A percentile compares a stretch with the other conserved stretches of the same genome.
phyloP scores from a whole-genome alignment of 2,329 filamentous ascomycete species.

The Epichloe gansuensis region DNA sequence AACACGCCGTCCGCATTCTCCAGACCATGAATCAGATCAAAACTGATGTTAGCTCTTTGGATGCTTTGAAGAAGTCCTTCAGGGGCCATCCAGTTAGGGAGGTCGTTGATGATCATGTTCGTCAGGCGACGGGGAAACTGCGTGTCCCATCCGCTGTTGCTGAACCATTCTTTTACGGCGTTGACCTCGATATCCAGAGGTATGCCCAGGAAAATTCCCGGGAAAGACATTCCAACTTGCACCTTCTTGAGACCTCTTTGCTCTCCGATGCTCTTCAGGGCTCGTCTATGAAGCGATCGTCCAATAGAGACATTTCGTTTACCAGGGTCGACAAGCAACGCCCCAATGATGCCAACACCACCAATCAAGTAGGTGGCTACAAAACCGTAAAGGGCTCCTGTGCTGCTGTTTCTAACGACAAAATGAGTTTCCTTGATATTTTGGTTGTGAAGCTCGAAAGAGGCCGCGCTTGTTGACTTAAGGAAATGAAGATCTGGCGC shows the following conservation, averaged over 20 bases:
- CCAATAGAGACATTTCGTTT: conserved; percentile 85
- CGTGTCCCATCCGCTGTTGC: conserved; percentile 78
- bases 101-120: conserved; percentile 61
- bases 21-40: conserved; percentile 71
- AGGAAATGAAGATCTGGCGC: conserved; percentile 58
- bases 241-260: conserved; percentile 62
- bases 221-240: conserved; percentile 69
- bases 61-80: conserved; percentile 65
- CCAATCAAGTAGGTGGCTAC: conserved; percentile 76
- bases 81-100: conserved; percentile 62
- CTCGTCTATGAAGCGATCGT: conserved; percentile 74
- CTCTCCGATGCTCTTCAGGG: conserved; percentile 60
- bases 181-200: conserved; percentile 41
- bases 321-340: conserved; percentile 78
- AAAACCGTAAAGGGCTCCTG: conserved; percentile 81
- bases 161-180: conserved; percentile 62
- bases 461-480: conserved; percentile 53
- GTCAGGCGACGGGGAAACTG: conserved; percentile 42
- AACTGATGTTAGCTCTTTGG: conserved; percentile 59
- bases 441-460: conserved; percentile 60
- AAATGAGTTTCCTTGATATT: conserved; percentile 74
- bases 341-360: conserved; percentile 61
- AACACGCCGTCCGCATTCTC: conserved; percentile 64
- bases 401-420: conserved; percentile 88
- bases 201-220: conserved; percentile 77